Base-by-base conservation (phyloP, 106 monocot genomes). In the Platanthera guangdongensis region DNA sequence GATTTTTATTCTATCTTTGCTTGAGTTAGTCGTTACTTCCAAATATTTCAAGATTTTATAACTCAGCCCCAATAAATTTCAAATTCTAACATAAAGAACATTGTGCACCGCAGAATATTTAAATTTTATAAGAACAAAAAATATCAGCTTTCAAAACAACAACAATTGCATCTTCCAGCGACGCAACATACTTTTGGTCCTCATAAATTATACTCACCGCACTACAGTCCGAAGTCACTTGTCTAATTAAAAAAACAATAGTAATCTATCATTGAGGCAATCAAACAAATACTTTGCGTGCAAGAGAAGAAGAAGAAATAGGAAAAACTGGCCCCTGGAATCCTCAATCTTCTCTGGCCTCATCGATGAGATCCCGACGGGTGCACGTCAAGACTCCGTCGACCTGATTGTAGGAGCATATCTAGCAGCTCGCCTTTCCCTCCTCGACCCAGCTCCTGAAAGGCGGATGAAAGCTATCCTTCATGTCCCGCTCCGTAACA, bases 81-180 rank as follows among this genome's bases (percentile, higher is more conserved):
- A n/a, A 22, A n/a, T n/a, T n/a, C n/a, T n/a, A n/a, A n/a, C n/a
- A n/a, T n/a, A n/a, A n/a, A n/a, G n/a, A n/a, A n/a, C 14, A n/a
- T 15, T 5, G n/a, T n/a, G n/a, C n/a, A n/a, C n/a, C n/a, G 3
- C 6, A 14, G 9, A 32, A 9, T 0, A 4, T 16, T 16, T 59
- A 8, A 3, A 7, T 9, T 14, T 14, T 1, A 19, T 1, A 32
- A 46, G 10, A n/a, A 46, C 8, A 30, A 0, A 39, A 32, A 72
- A n/a, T 86, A 92, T 92, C 95, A 57, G 95, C 95, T 88, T 88
- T 90, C 57, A 95, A 84, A 74, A 88, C 92, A 72, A 90, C 82
- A 9, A 81, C 95, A 50, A 95, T 88, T 8, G 95, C 95, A 64
- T 95, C 95, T 77, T 88, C 90, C 4, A 90, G 83, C 5, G 86